Evolutionary conservation across 2,329 filamentous ascomycete species (phyloP), one percentile per base, ranked within the genome.

Genomic region (Colletotrichum sp.): DNA sequence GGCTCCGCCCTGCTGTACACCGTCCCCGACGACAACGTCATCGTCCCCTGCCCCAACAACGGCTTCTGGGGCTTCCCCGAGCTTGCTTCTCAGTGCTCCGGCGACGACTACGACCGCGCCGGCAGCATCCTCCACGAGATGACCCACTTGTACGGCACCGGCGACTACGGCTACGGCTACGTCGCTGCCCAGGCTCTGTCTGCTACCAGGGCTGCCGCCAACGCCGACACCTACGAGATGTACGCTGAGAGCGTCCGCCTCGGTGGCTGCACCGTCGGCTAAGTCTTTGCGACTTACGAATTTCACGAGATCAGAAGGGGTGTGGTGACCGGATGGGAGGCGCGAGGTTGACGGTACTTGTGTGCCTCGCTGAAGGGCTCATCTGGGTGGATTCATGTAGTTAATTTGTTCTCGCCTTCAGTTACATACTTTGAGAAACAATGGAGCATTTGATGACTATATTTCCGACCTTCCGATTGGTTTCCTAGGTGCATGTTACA

Each of bases 161-260:
- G n/a, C 18, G 74, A 76, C 49, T 76, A 36, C 26, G 74, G 44
- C 6, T 76, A 76, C 64, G 74, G 74, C 5, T 65, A 71, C 6
- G n/a, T 8, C 13, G 70, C 70, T 26, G 74, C 71, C 16, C 24
- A 76, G 74, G 74, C 74, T 1, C 49, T 76, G 44, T 76, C 74
- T 15, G 74, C 74, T 4, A 65, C 70, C 5, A 65, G 59, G 34
- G 74, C 74, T 18, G 74, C 74, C 9, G 70, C 70, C 28, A 76
- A 76, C 21, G 74, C 74, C 6, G 74, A 76, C 49, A 76, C 74
- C 12, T 76, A 76, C n/a, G 74, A 76, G 74, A 76, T 76, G 70
- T 76, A 76, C 44, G 74, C 70, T 3, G 74, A 66, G 71, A 76
- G 74, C 49, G 74, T 76, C 6, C 74, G 74, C 21, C 74, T 76